Base-by-base conservation (phyloP, 495 filamentous ascomycete genomes). In the Podospora pseudoanserina region DNA sequence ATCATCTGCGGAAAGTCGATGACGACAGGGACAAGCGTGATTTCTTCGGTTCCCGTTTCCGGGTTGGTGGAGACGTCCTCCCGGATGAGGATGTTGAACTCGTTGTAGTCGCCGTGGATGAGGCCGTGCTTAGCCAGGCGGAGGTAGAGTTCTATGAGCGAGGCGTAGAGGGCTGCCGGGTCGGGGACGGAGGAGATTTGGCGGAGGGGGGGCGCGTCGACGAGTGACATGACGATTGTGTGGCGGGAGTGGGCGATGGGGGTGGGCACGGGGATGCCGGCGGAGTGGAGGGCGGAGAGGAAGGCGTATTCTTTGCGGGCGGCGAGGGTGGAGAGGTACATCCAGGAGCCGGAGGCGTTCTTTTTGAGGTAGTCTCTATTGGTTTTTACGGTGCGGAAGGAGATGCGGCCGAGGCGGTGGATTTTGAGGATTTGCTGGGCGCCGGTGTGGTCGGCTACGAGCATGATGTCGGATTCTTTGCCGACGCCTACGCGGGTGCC, bases 1-100 rank as follows among this genome's bases (percentile, higher is more conserved):
- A 98, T 86, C 90, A 97, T 97, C 80, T 99, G 95, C 1, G 95
- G 95, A 77, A 99, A 99, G 80, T 99, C 96, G 72, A 99, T 99
- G 30, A 98, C 78, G 63, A 96, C 85, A 5, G 95, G 94, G 18
- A 77, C 84, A 1, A 89, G 77, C 6, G 69, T 82, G 27, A 84
- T 66, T 9, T 59, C 64, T 1, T 60, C 53, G 5, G 68, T 63
- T 7, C 65, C 64, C 64, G 60, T 81, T 75, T 78, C 65, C 34
- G 65, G 30, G 19, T 70, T 78, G 20, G 81, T 79, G 11, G 32
- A 18, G 15, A 63, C 4, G 39, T 87, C 84, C 72, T 96, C 93
- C 70, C 93, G 89, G 78, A 98, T 89, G 20, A 99, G 83, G 67
- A 99, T 92, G 75, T 99, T 99, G 83, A 99, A 99, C 80, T 98